Evolutionary conservation across 2,329 filamentous ascomycete genomes (phyloP).

Genomic region (Alternaria longipes): DNA sequence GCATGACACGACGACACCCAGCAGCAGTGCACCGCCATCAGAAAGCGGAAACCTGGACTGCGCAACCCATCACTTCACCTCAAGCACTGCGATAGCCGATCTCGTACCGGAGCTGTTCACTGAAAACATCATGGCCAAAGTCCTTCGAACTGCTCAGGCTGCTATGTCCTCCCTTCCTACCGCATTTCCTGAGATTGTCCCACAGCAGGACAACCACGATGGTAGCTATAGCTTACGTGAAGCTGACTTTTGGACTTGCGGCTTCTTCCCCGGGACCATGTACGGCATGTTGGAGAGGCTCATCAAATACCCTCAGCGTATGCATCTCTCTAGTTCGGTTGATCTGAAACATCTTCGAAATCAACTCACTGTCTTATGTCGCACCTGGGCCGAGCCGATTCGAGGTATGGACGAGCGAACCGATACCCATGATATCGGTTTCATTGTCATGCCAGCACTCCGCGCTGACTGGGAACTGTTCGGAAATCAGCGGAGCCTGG

Average conservation of each 20-base stretch:
- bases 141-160: constrained; percentile 25
- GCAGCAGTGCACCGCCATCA: not conserved
- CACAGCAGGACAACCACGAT: constrained; percentile 20
- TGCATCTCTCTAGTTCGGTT: constrained; percentile 14
- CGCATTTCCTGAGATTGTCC: constrained; percentile 30
- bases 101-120: constrained; percentile 22
- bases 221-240: constrained; percentile 53
- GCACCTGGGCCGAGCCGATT: constrained; percentile 53
- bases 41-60: not conserved
- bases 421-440: constrained; percentile 57
- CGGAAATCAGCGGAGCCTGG: constrained; percentile 48
- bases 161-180: constrained; percentile 21
- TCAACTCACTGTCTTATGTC: constrained; percentile 20
- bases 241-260: constrained; percentile 59
- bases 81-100: not conserved
- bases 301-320: constrained; percentile 35
- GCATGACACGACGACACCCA: not conserved
- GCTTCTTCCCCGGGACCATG: constrained; percentile 59
- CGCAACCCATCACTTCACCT: constrained; percentile 1
- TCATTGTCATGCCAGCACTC: constrained; percentile 56
- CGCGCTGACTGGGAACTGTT: constrained; percentile 53
- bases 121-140: constrained; percentile 31
- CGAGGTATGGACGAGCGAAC: constrained; percentile 46
- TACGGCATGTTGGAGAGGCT: constrained; percentile 54
- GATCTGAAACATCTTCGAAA: constrained; percentile 15